Percentiles rank a stretch among this genome's conserved stretches.
Conservation (phyloP, 2,329 filamentous ascomycete genomes). For the Paecilomyces niveus region DNA sequence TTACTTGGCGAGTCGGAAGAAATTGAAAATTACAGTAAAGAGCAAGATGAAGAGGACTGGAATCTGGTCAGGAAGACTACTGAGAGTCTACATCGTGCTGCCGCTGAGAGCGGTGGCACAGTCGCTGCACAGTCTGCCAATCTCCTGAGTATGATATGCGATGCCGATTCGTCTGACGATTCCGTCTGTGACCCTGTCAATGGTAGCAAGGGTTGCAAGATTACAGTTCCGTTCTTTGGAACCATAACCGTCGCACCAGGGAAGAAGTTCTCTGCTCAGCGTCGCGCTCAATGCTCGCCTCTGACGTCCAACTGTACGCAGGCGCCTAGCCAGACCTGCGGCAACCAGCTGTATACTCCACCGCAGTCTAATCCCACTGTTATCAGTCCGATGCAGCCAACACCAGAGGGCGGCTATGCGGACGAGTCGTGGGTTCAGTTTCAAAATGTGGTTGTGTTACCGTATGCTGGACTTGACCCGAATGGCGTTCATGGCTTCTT, state of each 20-base stretch:
- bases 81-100: conserved; percentile 24
- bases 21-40: conserved; percentile 12
- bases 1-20: conserved; percentile 30
- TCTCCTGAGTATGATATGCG: conserved; percentile 33
- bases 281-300: conserved; percentile 7
- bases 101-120: conserved; percentile 28
- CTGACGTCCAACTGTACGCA: conserved; percentile 1
- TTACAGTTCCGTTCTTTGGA: conserved; percentile 42
- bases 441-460: conserved; percentile 10
- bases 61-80: conserved; percentile 25
- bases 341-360: conserved; percentile 16
- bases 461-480: conserved; percentile 14
- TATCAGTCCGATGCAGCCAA: not conserved
- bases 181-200: not conserved
- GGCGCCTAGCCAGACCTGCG: conserved; percentile 4
- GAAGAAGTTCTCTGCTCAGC: conserved; percentile 18
- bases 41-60: conserved; percentile 31
- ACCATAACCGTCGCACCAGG: conserved; percentile 32
- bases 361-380: conserved; percentile 13
- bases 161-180: conserved; percentile 12
- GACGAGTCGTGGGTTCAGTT: conserved; percentile 15
- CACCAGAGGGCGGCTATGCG: conserved; percentile 5
- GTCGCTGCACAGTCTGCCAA: conserved; percentile 39
- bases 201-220: conserved; percentile 23
- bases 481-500: conserved; percentile 16